Evolutionary conservation across 352 stramenopile species (phyloP).

Genomic region (Phytopythium ostracodes): DNA sequence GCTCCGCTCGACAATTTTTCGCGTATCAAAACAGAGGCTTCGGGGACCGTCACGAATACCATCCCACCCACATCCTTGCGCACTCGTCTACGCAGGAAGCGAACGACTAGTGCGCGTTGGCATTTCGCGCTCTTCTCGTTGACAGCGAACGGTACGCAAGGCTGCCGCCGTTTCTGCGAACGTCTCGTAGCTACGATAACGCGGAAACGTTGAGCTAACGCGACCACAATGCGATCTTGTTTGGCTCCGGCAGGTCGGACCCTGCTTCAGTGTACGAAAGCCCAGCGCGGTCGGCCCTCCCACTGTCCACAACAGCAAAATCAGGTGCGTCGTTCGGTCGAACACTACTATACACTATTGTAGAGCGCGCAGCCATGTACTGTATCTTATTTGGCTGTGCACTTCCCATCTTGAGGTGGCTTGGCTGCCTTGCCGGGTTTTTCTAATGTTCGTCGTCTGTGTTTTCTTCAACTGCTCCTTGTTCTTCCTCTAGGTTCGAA

Average conservation of each 20-base stretch:
- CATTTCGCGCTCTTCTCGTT: too few relatives aligned
- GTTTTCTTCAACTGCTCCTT: not conserved
- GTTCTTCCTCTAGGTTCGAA: not conserved
- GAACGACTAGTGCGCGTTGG: too few relatives aligned
- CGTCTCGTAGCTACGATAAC: too few relatives aligned
- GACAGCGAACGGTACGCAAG: too few relatives aligned
- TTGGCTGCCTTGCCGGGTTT: not conserved
- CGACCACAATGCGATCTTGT: not conserved
- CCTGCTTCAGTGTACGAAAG: not conserved
- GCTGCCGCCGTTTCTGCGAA: too few relatives aligned
- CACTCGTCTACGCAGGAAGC: too few relatives aligned
- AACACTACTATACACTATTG: not conserved
- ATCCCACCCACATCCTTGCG: too few relatives aligned
- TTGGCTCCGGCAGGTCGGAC: not conserved
- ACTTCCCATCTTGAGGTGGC: too few relatives aligned
- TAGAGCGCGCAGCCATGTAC: not conserved
- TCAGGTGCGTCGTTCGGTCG: not conserved
- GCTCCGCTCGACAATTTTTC: not conserved
- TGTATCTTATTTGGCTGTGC: too few relatives aligned
- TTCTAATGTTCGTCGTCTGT: not conserved
- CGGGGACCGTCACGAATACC: too few relatives aligned
- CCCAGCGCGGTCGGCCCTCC: not conserved
- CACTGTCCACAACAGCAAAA: not conserved
- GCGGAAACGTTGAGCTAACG: not conserved
- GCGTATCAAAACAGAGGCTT: too few relatives aligned